phyloP scores from a whole-genome alignment of 192 early-diverging fungal species.

The Backusella circina region DNA sequence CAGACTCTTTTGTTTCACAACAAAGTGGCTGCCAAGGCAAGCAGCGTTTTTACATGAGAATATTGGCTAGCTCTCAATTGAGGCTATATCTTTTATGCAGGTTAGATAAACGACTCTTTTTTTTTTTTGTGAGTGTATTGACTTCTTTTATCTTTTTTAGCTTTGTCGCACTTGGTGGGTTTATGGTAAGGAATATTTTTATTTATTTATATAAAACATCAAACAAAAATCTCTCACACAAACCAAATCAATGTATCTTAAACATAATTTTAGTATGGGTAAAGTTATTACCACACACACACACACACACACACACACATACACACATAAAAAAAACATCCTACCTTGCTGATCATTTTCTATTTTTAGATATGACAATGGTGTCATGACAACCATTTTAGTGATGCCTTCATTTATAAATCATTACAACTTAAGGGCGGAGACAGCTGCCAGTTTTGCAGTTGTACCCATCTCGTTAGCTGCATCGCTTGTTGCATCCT shows the following conservation, averaged over 20 bases:
- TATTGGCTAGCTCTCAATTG: not conserved
- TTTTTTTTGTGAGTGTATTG: not conserved
- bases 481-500: not conserved
- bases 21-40: constrained; percentile 1
- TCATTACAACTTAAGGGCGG: not conserved
- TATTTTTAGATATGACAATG: constrained; percentile 9
- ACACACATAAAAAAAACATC: no score
- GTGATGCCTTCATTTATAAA: constrained; percentile 16
- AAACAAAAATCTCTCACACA: not conserved
- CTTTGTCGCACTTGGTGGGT: constrained; percentile 27
- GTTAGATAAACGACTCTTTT: not conserved
- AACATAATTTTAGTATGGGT: constrained; percentile 11
- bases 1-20: not conserved
- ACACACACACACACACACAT: not conserved
- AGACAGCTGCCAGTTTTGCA: not conserved
- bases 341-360: not conserved
- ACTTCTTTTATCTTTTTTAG: not conserved
- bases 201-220: not conserved
- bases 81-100: constrained; percentile 9
- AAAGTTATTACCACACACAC: not conserved
- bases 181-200: constrained; percentile 13
- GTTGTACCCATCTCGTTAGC: constrained; percentile 5
- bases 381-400: constrained; percentile 17
- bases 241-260: not conserved
- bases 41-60: not conserved